Base-by-base conservation (phyloP, 768 basidiomycete genomes). In the Psilocybe azurescens region DNA sequence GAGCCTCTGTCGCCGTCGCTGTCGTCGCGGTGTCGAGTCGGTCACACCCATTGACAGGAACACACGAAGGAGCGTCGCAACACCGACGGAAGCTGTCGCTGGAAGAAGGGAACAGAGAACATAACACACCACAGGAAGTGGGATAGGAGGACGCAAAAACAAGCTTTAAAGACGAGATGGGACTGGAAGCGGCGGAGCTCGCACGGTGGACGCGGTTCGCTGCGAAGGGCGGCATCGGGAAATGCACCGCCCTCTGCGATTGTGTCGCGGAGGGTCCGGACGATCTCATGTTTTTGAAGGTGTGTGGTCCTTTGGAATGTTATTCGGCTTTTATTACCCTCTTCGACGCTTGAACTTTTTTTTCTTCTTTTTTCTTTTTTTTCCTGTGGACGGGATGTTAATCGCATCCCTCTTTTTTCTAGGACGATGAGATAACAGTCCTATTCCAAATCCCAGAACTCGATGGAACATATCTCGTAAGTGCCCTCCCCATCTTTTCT, bases 251-350 rank as follows among this genome's bases (percentile, higher is more conserved):
- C 3, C 59, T 81, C 28, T 80, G 83, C 56, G 93, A 95, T 72
- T 93, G 90, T 68, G 84, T 91, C 18, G 91, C 91, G 1, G 86
- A 92, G 72, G 80, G 81, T 41, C 72, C 83, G 10, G 88, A 88
- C 24, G 93, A 95, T 73, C 80, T 95, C 49, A 95, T 95, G 93
- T 94, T 95, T 72, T 74, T 95, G 53, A 88, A 90, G 83, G 92
- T 87, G 58, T 52, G 83, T 55, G 13, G 16, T 63, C 30, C 57
- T 6, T 33, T 51, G 1, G 7, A 6, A 44, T 7, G 41, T 24
- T 24, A 24, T 24, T 24, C 24, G 14, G 41, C 54, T 11, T 53
- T 56, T 30, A 41, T 51, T 46, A 30, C 8, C 11, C 18, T 13
- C 3, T 5, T 7, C 44, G 11, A 24, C 24, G 24, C 24, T 39